Percentiles rank a stretch among this genome's conserved stretches.
Evolutionary conservation across 1,284 basidiomycete genomes (phyloP).

Genomic region (Pyrrhoderma lamaoense): DNA sequence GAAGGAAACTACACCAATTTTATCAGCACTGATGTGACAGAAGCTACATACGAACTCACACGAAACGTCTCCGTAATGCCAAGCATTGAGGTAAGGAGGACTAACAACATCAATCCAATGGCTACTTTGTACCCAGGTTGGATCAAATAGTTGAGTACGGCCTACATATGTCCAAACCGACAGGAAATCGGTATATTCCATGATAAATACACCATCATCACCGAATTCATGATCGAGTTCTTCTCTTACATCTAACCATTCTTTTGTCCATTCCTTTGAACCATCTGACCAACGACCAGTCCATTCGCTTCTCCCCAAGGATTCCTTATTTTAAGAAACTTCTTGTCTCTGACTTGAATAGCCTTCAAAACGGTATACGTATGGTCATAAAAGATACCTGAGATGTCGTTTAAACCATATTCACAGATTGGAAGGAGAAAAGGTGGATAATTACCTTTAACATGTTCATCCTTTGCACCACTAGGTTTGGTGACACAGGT

Average conservation of each 20-base stretch:
- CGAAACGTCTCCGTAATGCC: conserved; percentile 43
- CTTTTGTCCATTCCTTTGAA: conserved; percentile 43
- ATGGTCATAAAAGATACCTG: conserved; percentile 28
- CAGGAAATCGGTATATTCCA: conserved; percentile 52
- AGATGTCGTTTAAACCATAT: conserved; percentile 5
- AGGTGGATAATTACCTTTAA: conserved; percentile 4
- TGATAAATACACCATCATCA: conserved; percentile 46
- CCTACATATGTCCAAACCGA: conserved; percentile 38
- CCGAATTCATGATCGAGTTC: conserved; percentile 38
- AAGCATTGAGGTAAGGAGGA: conserved; percentile 32
- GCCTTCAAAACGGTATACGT: conserved; percentile 47
- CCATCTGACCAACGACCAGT: conserved; percentile 47
- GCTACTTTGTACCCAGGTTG: conserved; percentile 40
- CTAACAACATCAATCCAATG: conserved; percentile 39
- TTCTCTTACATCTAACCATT: conserved; percentile 37
- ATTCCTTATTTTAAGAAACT: conserved; percentile 46
- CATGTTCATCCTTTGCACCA: background rate
- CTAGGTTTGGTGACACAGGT: conserved; percentile 27
- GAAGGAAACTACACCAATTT: conserved; percentile 36
- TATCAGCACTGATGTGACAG: background rate
- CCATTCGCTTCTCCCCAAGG: conserved; percentile 49
- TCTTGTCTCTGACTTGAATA: conserved; percentile 39
- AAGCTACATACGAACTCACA: conserved; percentile 29
- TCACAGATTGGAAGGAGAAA: no score
- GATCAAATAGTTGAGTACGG: conserved; percentile 40